Evolutionary conservation across 2,329 filamentous ascomycete genomes (phyloP).

Genomic region (Sporothrix luriei): DNA sequence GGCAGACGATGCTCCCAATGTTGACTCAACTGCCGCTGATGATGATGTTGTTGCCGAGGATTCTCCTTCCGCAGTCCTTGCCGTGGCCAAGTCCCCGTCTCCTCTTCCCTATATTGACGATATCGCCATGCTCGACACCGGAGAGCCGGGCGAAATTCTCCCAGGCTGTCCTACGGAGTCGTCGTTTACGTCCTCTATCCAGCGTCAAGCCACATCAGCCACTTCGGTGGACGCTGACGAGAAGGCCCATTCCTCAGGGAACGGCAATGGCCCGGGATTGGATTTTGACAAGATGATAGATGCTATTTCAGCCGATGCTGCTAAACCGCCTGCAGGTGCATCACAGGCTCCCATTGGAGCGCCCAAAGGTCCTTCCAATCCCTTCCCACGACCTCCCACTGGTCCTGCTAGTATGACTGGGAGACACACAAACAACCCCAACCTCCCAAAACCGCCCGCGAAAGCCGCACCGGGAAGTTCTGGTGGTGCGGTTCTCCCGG

Average conservation of each 20-base stretch:
- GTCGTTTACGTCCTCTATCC: constrained; percentile 25
- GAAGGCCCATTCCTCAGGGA: constrained; percentile 6
- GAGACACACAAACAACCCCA: constrained; percentile 26
- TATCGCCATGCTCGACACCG: constrained; percentile 32
- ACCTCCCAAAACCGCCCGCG: constrained; percentile 30
- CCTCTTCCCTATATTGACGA: constrained; percentile 29
- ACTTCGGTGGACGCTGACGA: not conserved
- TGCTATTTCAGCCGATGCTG: constrained; percentile 42
- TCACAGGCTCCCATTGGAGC: constrained; percentile 26
- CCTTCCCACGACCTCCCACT: constrained; percentile 29
- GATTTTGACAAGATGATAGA: constrained; percentile 46
- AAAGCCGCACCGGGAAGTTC: constrained; percentile 30
- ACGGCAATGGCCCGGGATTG: constrained; percentile 35
- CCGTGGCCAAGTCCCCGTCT: not conserved
- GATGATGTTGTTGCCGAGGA: constrained; percentile 13
- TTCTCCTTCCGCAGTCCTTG: not conserved
- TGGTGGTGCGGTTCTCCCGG: constrained; percentile 5
- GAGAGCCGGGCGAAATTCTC: constrained; percentile 24
- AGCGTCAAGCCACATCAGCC: not conserved
- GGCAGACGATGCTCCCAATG: not conserved
- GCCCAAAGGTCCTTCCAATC: constrained; percentile 35
- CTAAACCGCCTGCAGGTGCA: constrained; percentile 30
- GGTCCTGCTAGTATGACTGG: constrained; percentile 32
- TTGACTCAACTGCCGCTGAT: not conserved
- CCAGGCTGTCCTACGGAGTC: constrained; percentile 11